phyloP scores from a whole-genome alignment of 257 asterid genomes.

The Forsythia viridissima region DNA sequence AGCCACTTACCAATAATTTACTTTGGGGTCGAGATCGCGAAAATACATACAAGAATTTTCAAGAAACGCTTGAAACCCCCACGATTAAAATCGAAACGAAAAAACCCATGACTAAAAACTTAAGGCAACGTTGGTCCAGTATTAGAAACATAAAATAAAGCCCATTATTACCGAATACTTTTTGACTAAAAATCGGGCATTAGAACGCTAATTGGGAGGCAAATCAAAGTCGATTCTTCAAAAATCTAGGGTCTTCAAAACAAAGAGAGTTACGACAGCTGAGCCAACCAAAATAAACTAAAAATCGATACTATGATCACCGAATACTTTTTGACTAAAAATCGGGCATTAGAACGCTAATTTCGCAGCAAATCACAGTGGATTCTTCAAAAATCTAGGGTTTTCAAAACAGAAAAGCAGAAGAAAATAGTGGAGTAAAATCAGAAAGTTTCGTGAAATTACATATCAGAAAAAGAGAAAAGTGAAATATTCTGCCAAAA shows the following conservation, averaged over 20 bases:
- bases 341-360: slow-evolving; percentile 28
- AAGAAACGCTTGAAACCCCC: not conserved
- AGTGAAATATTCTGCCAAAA: slow-evolving; percentile 3
- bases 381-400: slow-evolving; percentile 16
- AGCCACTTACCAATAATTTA: not conserved
- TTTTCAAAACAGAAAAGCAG: slow-evolving; percentile 8
- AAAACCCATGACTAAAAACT: not conserved
- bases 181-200: not conserved
- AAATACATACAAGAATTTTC: not conserved
- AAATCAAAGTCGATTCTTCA: not conserved
- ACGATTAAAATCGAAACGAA: too few species aligned
- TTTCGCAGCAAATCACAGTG: slow-evolving; percentile 21
- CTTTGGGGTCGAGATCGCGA: slow-evolving; percentile 21
- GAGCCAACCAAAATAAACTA: not conserved
- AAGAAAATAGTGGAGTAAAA: not conserved
- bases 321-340: slow-evolving; percentile 1
- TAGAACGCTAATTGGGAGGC: not conserved
- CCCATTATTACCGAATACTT: not conserved
- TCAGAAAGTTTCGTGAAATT: not conserved
- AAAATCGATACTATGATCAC: slow-evolving; percentile 17
- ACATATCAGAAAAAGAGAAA: not conserved
- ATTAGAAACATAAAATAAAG: not conserved
- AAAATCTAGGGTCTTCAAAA: not conserved
- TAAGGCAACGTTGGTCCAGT: not conserved
- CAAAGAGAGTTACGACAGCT: not conserved